Conservation (phyloP, 2,329 filamentous ascomycete species). For the Aspergillus pseudonomiae region DNA sequence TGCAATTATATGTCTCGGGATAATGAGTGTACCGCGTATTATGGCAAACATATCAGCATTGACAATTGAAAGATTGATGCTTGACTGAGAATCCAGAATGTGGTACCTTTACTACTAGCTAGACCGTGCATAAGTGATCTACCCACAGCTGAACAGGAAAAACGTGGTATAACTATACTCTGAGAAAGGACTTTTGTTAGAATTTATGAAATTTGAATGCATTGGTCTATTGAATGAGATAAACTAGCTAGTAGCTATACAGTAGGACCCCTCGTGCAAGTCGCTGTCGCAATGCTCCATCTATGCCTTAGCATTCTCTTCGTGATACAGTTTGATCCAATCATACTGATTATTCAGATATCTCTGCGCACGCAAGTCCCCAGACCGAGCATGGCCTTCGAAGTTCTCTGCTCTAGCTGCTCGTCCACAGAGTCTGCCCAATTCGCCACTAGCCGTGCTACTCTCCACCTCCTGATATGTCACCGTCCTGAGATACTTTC, state of each 20-base stretch:
- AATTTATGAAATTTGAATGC: neutral
- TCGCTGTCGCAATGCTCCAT: too few species aligned
- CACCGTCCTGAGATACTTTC: slow-evolving; percentile 56
- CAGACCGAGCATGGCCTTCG: slow-evolving; percentile 57
- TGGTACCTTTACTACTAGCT: neutral
- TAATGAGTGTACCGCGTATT: neutral
- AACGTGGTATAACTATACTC: neutral
- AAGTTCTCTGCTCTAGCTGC: slow-evolving; percentile 56
- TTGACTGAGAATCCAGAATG: neutral
- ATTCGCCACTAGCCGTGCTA: slow-evolving; percentile 49
- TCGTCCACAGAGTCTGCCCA: slow-evolving; percentile 54
- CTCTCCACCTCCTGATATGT: slow-evolving; percentile 57
- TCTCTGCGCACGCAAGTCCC: slow-evolving; percentile 51
- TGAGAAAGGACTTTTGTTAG: neutral
- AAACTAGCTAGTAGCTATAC: neutral
- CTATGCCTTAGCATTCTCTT: neutral
- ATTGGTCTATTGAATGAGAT: neutral
- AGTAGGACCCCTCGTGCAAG: too few species aligned
- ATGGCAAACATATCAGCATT: neutral
- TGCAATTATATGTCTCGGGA: neutral
- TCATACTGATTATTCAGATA: slow-evolving; percentile 47
- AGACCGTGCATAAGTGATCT: neutral
- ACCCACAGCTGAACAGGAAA: neutral
- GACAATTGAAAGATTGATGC: neutral
- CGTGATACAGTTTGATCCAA: slow-evolving; percentile 43